phyloP scores from a whole-genome alignment of 1,284 basidiomycete species.

The Chalciporus sp. region DNA sequence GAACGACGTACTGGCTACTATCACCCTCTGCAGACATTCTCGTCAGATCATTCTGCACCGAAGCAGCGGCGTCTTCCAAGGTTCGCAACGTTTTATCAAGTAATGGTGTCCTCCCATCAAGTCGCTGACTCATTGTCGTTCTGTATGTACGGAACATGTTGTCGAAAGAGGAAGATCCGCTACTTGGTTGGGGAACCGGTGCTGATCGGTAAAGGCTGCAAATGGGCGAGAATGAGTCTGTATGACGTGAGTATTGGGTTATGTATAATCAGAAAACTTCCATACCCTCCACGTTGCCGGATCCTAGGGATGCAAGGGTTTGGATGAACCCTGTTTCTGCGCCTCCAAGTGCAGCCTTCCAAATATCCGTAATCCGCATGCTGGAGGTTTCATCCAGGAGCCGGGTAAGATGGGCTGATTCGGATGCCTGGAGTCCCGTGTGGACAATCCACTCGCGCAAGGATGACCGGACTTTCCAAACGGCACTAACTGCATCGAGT shows the following conservation, averaged over 20 bases:
- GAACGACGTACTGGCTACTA: constrained; percentile 22
- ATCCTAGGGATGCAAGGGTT: constrained; percentile 32
- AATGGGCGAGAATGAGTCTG: constrained; percentile 51
- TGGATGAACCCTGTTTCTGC: constrained; percentile 50
- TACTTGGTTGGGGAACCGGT: constrained; percentile 45
- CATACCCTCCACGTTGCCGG: constrained; percentile 19
- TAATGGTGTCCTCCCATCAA: constrained; percentile 59
- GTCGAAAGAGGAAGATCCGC: constrained; percentile 42
- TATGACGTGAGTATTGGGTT: constrained; percentile 10
- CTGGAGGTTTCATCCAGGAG: constrained; percentile 55
- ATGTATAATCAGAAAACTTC: not conserved
- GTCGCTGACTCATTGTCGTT: constrained; percentile 53
- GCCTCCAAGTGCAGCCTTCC: constrained; percentile 48
- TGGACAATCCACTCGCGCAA: constrained; percentile 48
- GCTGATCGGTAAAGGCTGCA: constrained; percentile 58
- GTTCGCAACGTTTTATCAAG: constrained; percentile 57
- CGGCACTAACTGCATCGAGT: constrained; percentile 57
- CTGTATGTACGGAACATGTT: constrained; percentile 61
- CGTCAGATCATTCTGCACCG: constrained; percentile 58
- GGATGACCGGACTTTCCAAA: constrained; percentile 64
- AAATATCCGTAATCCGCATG: constrained; percentile 55
- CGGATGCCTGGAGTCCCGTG: constrained; percentile 45
- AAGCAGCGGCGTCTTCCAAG: constrained; percentile 57
- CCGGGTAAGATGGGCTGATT: constrained; percentile 43
- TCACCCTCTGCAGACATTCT: constrained; percentile 44